Percentiles rank a stretch among this genome's conserved stretches.
phyloP scores from a whole-genome alignment of 2,329 filamentous ascomycete species.

The Talaromyces sp. region DNA sequence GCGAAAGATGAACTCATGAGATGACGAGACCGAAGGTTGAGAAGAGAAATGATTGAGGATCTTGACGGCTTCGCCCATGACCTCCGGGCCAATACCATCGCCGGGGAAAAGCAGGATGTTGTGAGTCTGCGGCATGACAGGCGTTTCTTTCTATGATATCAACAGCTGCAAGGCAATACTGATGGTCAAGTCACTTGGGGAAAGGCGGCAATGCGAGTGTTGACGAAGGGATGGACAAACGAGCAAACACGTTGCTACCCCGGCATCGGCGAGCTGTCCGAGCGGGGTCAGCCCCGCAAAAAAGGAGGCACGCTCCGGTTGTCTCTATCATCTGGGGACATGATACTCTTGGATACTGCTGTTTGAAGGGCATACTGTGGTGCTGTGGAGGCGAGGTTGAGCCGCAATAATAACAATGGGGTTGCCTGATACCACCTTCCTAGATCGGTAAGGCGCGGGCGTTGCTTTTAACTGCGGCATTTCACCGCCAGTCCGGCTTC shows the following conservation, averaged over 20 bases:
- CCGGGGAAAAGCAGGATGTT: slow-evolving; percentile 71
- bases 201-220: neutral
- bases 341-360: neutral
- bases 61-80: slow-evolving; percentile 48
- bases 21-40: slow-evolving; percentile 48
- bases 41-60: slow-evolving; percentile 61
- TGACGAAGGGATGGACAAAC: neutral
- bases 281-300: neutral
- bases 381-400: neutral
- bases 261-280: neutral
- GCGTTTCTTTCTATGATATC: neutral
- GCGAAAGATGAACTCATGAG: slow-evolving; percentile 73
- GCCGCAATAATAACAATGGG: neutral
- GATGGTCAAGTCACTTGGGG: neutral
- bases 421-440: slow-evolving; percentile 5
- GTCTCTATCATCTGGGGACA: no score
- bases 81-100: slow-evolving; percentile 77
- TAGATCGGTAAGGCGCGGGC: neutral
- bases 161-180: neutral
- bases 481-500: neutral
- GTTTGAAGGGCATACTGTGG: neutral
- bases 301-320: neutral
- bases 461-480: no score
- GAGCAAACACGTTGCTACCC: neutral
- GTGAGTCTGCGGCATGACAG: slow-evolving; percentile 38